A percentile compares a stretch with the other conserved stretches of the same genome.
Evolutionary conservation across 1,284 basidiomycete genomes (phyloP).

Genomic region (Phenoliferia sp.): DNA sequence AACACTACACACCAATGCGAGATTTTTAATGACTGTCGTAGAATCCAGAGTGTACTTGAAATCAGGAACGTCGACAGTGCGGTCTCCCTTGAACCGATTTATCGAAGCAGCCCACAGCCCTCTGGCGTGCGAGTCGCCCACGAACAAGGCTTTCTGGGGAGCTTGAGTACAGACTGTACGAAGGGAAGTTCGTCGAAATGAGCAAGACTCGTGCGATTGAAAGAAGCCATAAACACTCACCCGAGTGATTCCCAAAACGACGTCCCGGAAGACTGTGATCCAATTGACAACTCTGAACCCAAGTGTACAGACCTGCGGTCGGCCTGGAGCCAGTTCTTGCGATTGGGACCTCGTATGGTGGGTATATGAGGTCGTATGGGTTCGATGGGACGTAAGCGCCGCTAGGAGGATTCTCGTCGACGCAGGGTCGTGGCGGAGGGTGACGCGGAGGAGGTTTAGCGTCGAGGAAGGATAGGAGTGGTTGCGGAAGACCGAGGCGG

Average conservation of each 20-base stretch:
- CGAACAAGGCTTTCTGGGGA: background rate
- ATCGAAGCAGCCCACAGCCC: background rate
- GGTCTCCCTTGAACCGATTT: background rate
- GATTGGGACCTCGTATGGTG: background rate
- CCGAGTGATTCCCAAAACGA: background rate
- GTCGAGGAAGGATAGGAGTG: background rate
- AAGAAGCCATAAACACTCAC: background rate
- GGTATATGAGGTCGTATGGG: background rate
- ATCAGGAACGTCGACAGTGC: background rate
- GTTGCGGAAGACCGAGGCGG: background rate
- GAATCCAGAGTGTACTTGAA: background rate
- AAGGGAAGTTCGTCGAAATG: background rate
- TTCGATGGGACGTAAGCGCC: background rate
- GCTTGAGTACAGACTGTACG: background rate
- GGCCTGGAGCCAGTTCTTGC: background rate
- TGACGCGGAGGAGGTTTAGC: background rate
- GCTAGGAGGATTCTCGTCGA: background rate
- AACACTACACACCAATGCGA: no score
- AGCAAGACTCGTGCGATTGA: background rate
- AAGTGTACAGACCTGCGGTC: background rate
- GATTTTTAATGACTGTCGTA: background rate
- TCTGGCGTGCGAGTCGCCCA: background rate
- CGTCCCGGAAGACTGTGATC: background rate
- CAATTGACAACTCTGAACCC: background rate
- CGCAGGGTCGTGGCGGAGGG: no score